Percentiles rank a stretch among this genome's conserved stretches.
These are phyloP conservation scores for Penstemon eatonii DNA, from an alignment of 257 asterid species.

Conservation along the genomic window DNA sequence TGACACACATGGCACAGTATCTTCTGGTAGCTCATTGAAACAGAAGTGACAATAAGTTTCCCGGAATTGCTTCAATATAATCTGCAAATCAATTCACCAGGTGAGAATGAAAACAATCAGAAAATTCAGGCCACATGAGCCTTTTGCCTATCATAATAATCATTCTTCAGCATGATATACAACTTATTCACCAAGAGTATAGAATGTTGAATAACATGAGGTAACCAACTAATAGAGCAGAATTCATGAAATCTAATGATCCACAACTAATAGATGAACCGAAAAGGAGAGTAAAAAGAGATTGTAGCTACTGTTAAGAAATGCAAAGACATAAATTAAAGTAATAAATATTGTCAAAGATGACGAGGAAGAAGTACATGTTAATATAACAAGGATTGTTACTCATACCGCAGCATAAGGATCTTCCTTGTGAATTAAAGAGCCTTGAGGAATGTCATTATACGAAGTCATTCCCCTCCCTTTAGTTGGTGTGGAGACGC, in stretches of 20 bases:
- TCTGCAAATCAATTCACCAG: constrained; percentile 49
- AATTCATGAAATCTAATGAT: background rate
- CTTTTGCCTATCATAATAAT: constrained; percentile 14
- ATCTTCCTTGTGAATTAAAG: constrained; percentile 82
- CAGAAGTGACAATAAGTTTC: constrained; percentile 93
- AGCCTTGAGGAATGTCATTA: constrained; percentile 57
- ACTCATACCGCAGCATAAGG: constrained; percentile 85
- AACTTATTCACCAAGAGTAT: constrained; percentile 17
- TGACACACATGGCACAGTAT: constrained; percentile 71
- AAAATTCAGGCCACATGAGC: constrained; percentile 18
- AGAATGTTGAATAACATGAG: constrained; percentile 17
- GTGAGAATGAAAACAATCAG: constrained; percentile 30
- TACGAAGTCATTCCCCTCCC: constrained; percentile 78
- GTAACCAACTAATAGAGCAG: background rate
- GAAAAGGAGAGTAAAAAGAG: background rate
- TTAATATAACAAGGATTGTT: background rate
- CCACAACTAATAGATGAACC: background rate
- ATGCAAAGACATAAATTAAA: background rate
- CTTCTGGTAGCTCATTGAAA: constrained; percentile 82
- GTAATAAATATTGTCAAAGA: constrained; percentile 5
- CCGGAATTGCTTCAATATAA: constrained; percentile 78
- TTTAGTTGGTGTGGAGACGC: constrained; percentile 51
- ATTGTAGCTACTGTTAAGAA: constrained; percentile 6
- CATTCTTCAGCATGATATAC: background rate
- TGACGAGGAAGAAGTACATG: background rate